A percentile compares a stretch with the other conserved stretches of the same genome.
These are phyloP conservation scores for Perilla frutescens DNA, from an alignment of 257 asterid species.

Conservation along the genomic window DNA sequence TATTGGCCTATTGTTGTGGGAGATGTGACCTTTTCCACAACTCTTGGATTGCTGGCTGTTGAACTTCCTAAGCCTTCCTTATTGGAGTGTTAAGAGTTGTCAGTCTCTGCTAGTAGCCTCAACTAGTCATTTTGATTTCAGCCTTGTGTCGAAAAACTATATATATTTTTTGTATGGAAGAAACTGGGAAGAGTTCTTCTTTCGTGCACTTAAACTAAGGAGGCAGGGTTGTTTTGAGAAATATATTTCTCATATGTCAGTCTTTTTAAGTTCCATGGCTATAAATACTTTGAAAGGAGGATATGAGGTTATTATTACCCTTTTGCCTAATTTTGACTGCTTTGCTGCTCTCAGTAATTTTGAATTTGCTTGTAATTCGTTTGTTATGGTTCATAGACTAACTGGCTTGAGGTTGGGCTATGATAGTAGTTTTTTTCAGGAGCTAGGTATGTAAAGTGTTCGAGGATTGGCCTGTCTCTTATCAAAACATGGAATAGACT, in stretches of 20 bases:
- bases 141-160: not conserved
- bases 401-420: constrained; percentile 7
- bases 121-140: constrained; percentile 14
- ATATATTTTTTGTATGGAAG: not conserved
- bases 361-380: not conserved
- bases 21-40: constrained; percentile 9
- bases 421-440: not conserved
- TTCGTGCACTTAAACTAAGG: constrained; percentile 19
- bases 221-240: constrained; percentile 18
- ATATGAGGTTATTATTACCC: constrained; percentile 1
- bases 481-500: not conserved
- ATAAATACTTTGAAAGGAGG: constrained; percentile 9
- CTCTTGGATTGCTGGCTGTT: not conserved
- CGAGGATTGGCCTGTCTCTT: not conserved
- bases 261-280: constrained; percentile 2
- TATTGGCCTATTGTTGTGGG: constrained; percentile 2
- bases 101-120: constrained; percentile 29
- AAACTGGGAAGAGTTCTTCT: not conserved
- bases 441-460: not conserved
- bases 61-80: constrained; percentile 23
- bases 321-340: constrained; percentile 8
- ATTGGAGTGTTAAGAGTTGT: not conserved
- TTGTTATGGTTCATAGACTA: constrained; percentile 5
- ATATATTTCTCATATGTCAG: not conserved
- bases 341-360: not conserved